phyloP scores from a whole-genome alignment of 192 early-diverging fungal species.

The Coemansia sp. region DNA sequence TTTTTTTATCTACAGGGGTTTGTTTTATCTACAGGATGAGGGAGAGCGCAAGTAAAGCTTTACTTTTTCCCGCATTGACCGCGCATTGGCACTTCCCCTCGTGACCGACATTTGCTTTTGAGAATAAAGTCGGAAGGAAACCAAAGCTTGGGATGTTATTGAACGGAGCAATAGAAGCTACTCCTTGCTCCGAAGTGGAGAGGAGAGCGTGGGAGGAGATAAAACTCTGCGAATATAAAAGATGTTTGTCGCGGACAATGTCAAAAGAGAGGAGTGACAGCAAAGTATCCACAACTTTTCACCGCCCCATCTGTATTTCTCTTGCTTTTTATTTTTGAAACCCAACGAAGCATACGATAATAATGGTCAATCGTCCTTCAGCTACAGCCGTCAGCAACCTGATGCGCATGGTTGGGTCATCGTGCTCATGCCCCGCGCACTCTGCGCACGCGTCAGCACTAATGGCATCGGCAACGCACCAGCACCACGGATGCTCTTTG shows the following conservation, averaged over 20 bases:
- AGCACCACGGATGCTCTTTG: constrained; percentile 13
- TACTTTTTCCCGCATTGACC: too few relatives aligned
- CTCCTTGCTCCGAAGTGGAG: background rate
- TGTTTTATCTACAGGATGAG: too few relatives aligned
- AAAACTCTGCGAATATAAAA: background rate
- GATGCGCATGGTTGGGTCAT: constrained; percentile 54
- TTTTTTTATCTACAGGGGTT: too few relatives aligned
- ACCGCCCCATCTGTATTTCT: background rate
- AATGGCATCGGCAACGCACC: constrained; percentile 9
- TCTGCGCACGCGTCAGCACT: constrained; percentile 7
- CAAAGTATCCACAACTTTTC: background rate
- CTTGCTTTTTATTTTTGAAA: too few relatives aligned
- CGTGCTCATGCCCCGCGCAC: constrained; percentile 55
- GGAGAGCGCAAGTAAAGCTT: too few relatives aligned
- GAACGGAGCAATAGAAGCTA: too few relatives aligned
- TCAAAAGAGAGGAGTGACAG: too few relatives aligned
- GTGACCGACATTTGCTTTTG: too few relatives aligned
- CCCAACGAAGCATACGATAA: background rate
- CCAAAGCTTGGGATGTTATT: too few relatives aligned
- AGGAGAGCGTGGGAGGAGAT: background rate
- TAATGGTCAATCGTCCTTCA: constrained; percentile 21
- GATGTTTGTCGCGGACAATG: background rate
- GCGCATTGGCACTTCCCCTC: too few relatives aligned
- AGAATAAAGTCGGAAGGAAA: too few relatives aligned
- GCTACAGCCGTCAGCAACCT: constrained; percentile 47